Evolutionary conservation across 179 eudicot species (phyloP), one percentile per base, ranked within the genome.

Genomic region (Sideroxylon spinosum): DNA sequence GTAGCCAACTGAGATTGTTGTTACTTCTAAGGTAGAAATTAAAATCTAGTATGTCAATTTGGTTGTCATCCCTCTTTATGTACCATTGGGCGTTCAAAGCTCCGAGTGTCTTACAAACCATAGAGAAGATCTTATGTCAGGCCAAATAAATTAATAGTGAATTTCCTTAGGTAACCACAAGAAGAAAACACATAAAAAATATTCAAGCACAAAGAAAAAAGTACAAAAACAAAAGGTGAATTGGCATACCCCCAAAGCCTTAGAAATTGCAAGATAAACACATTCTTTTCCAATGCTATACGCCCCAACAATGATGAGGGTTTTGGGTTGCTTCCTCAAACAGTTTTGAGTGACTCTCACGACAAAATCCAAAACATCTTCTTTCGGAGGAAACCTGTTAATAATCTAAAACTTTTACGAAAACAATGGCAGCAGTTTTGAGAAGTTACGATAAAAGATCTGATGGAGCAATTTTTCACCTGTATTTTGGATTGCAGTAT

Each of bases 211-310:
- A 67, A 67, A 32, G 44, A 3, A 10, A 59, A 14, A 29, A 2
- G 10, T 68, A 28, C 5, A 56, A 14, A 14, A 37, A 49, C 20
- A 50, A 69, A 69, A 75, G 56, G n/a, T 0, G 14, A 74, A 70
- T 16, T 7, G 73, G 19, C 48, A 57, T 78, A 90, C 93, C 91
- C 77, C 84, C 63, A 90, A 70, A 68, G 91, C 91, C 77, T 90
- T 86, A 75, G 91, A 88, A 73, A 90, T 85, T 44, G 90, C 89
- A 78, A 87, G 83, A 77, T 88, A 90, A 46, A 90, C 93, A 84
- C 89, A 81, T 78, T 90, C 93, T 81, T 90, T 90, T 29, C 93
- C 93, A 7, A 90, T 88, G 83, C 93, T 88, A 78, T 90, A 90
- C 25, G 93, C 91, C 69, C 93, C 93, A 78, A 90, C 93, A 76